Evolutionary conservation across 306 rosid species (phyloP).

Genomic region (Potentilla sterilis): DNA sequence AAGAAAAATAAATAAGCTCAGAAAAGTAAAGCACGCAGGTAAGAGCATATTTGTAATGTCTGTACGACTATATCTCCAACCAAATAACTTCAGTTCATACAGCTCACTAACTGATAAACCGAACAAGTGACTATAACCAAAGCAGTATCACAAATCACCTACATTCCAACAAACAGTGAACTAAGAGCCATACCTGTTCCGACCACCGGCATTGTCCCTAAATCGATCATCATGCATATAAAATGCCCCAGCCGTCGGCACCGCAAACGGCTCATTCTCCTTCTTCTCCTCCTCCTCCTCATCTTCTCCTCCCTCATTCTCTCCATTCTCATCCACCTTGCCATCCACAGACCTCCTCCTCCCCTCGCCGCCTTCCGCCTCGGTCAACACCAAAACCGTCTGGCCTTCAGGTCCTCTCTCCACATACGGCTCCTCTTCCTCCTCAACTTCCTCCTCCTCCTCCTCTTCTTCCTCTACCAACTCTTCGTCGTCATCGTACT

Average conservation of each 20-base stretch:
- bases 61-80: neutral
- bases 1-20: neutral
- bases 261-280: conserved; percentile 92
- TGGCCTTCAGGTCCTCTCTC: conserved; percentile 37
- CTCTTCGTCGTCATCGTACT: conserved; percentile 68
- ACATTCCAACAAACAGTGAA: neutral
- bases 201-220: conserved; percentile 73
- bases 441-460: conserved; percentile 26
- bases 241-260: conserved; percentile 96
- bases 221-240: conserved; percentile 97
- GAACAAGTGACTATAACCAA: neutral
- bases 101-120: neutral
- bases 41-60: neutral
- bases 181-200: conserved; percentile 54
- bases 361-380: conserved; percentile 41
- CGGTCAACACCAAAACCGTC: conserved; percentile 33
- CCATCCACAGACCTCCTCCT: conserved; percentile 37
- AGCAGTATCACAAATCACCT: neutral
- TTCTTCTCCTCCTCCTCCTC: conserved; percentile 73
- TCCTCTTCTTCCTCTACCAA: conserved; percentile 48
- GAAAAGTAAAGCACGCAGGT: neutral
- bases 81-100: neutral
- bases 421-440: conserved; percentile 29
- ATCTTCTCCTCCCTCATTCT: conserved; percentile 33
- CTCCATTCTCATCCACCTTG: conserved; percentile 37